These are phyloP conservation scores for Pseudoneurospora amorphoporcata DNA, from an alignment of 495 filamentous ascomycete genomes.

Conservation along the genomic window DNA sequence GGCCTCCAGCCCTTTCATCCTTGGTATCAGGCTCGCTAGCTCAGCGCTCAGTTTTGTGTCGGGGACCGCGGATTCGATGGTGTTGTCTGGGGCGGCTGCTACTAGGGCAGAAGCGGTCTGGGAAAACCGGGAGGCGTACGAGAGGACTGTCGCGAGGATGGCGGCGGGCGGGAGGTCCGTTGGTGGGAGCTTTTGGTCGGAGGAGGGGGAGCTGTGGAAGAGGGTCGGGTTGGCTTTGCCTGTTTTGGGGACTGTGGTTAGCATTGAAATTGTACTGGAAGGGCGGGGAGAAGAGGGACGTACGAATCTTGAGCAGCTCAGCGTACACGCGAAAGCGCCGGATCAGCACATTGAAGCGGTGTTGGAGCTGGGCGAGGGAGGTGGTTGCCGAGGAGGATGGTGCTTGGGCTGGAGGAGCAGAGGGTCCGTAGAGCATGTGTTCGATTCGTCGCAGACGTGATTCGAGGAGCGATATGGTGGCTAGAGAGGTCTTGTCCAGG, in stretches of 20 bases:
- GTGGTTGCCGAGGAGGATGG: slow-evolving; percentile 35
- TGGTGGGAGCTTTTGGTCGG: slow-evolving; percentile 24
- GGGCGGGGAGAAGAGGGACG: neutral
- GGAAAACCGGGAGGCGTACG: slow-evolving; percentile 63
- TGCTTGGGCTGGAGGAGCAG: slow-evolving; percentile 22
- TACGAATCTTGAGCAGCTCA: slow-evolving; percentile 41
- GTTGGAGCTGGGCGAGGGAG: slow-evolving; percentile 56
- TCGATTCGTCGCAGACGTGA: slow-evolving; percentile 63
- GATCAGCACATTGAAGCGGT: slow-evolving; percentile 31
- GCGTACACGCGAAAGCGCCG: slow-evolving; percentile 33
- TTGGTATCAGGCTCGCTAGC: slow-evolving; percentile 59
- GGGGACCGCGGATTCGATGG: slow-evolving; percentile 62
- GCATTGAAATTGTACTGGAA: neutral
- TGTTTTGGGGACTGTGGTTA: slow-evolving; percentile 10
- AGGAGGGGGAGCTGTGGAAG: slow-evolving; percentile 22
- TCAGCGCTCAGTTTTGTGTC: slow-evolving; percentile 53
- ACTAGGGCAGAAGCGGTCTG: slow-evolving; percentile 68
- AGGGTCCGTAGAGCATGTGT: slow-evolving; percentile 57
- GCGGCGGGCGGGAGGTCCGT: slow-evolving; percentile 32
- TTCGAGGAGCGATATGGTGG: slow-evolving; percentile 68
- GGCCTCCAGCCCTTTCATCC: slow-evolving; percentile 55
- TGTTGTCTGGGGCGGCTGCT: slow-evolving; percentile 38
- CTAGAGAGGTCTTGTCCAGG: slow-evolving; percentile 41
- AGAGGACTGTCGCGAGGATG: slow-evolving; percentile 59
- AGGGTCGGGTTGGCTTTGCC: slow-evolving; percentile 37